These are phyloP conservation scores for Fallopia convolvulus DNA, from an alignment of 148 eudicot species.

Conservation along the genomic window DNA sequence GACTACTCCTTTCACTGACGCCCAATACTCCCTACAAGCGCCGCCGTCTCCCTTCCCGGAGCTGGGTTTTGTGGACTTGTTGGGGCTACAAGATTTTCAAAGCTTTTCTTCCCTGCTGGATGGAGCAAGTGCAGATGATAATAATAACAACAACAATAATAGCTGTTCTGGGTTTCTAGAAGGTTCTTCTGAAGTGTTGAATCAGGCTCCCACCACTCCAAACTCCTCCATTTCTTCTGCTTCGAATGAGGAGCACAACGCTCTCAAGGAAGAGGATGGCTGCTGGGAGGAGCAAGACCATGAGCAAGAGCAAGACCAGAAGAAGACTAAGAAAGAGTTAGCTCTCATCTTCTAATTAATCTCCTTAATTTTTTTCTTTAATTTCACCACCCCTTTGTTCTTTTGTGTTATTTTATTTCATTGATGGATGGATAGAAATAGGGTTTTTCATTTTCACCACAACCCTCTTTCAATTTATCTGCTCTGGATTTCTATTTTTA, in stretches of 20 bases:
- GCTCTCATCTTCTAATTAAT: not conserved
- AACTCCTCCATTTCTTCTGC: conserved; percentile 15
- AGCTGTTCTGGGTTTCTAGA: not conserved
- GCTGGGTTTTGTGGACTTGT: conserved; percentile 43
- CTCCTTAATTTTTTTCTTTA: not conserved
- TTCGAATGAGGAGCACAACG: not conserved
- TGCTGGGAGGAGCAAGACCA: not conserved
- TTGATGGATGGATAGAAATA: not conserved
- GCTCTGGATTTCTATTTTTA: not conserved
- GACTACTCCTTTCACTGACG: too few relatives aligned
- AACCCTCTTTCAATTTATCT: not conserved
- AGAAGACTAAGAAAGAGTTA: conserved; percentile 10
- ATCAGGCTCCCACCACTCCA: conserved; percentile 8
- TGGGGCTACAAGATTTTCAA: conserved; percentile 27
- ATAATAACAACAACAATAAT: not conserved
- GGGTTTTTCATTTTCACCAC: not conserved
- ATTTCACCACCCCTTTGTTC: not conserved
- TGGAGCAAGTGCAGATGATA: not conserved
- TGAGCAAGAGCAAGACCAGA: not conserved
- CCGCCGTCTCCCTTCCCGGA: not conserved
- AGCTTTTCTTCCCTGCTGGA: not conserved
- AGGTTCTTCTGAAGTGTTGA: not conserved
- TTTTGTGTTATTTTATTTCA: not conserved
- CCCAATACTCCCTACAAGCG: not conserved
- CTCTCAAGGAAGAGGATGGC: not conserved